These are phyloP conservation scores for Rhizopogon roseolus DNA, from an alignment of 768 basidiomycete genomes.

Conservation along the genomic window DNA sequence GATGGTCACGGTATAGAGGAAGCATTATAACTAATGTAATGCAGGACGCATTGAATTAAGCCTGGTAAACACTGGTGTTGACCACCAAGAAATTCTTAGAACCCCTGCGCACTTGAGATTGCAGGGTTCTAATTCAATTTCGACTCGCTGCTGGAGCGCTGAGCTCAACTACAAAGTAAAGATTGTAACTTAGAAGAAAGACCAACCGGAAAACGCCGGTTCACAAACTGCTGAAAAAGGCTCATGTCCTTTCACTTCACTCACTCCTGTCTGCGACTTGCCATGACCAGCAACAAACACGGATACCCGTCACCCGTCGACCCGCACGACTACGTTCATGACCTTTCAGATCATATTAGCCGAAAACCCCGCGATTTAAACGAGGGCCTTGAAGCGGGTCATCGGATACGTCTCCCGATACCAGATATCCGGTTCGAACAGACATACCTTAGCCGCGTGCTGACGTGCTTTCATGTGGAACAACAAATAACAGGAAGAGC, in stretches of 20 bases:
- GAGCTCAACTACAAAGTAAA: too few relatives aligned
- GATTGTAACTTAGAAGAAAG: too few relatives aligned
- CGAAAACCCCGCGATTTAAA: conserved; percentile 9
- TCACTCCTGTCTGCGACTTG: not conserved
- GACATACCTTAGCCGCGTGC: conserved; percentile 61
- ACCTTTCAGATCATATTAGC: conserved; percentile 15
- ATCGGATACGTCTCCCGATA: conserved; percentile 47
- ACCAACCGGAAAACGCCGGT: not conserved
- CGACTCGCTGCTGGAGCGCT: too few relatives aligned
- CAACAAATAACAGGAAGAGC: conserved; percentile 13
- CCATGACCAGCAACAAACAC: conserved; percentile 15
- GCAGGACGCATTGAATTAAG: not conserved
- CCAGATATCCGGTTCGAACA: conserved; percentile 78
- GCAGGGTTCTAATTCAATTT: not conserved
- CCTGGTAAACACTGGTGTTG: too few relatives aligned
- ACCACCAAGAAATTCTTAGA: not conserved
- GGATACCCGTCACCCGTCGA: conserved; percentile 4
- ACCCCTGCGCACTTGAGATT: not conserved
- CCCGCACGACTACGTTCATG: conserved; percentile 13
- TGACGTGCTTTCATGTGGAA: conserved; percentile 43
- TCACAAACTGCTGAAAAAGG: not conserved
- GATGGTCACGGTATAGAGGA: not conserved
- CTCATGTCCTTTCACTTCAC: not conserved
- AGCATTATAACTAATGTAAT: not conserved
- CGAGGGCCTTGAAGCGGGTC: conserved; percentile 6